Percentiles rank a stretch among this genome's conserved stretches.
Conservation (phyloP, 208 protist genomes). For the Wallacemonas collosoma region DNA sequence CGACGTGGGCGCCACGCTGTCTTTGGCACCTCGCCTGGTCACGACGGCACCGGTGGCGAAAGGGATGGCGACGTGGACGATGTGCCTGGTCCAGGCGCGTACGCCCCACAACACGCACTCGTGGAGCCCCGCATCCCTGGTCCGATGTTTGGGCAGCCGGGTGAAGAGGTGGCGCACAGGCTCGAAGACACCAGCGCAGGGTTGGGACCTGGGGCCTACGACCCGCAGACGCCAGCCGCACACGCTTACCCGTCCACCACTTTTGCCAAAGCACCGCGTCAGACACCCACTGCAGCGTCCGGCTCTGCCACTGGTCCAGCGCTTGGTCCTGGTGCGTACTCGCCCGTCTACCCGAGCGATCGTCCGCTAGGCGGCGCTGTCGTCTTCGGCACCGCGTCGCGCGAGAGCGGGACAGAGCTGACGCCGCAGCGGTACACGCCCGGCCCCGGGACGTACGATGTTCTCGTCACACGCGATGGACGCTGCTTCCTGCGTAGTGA, state of each 20-base stretch:
- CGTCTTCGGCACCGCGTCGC: slow-evolving; percentile 25
- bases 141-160: slow-evolving; percentile 32
- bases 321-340: slow-evolving; percentile 38
- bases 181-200: neutral
- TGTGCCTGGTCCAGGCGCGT: slow-evolving; percentile 49
- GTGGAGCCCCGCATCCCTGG: slow-evolving; percentile 15
- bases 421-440: slow-evolving; percentile 13
- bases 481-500: slow-evolving; percentile 9
- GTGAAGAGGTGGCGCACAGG: slow-evolving; percentile 16
- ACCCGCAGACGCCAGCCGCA: slow-evolving; percentile 14
- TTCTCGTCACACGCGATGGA: slow-evolving; percentile 20
- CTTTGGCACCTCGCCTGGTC: slow-evolving; percentile 25
- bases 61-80: neutral
- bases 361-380: neutral
- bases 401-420: neutral
- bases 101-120: slow-evolving; percentile 32
- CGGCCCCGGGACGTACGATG: slow-evolving; percentile 52
- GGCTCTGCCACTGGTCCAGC: neutral
- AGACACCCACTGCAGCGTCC: neutral
- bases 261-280: slow-evolving; percentile 33
- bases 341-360: slow-evolving; percentile 10
- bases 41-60: slow-evolving; percentile 2
- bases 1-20: neutral
- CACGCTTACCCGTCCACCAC: slow-evolving; percentile 24
- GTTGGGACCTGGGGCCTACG: slow-evolving; percentile 58